phyloP scores from a whole-genome alignment of 441 rosid genomes.

The Mallotus repandus region DNA sequence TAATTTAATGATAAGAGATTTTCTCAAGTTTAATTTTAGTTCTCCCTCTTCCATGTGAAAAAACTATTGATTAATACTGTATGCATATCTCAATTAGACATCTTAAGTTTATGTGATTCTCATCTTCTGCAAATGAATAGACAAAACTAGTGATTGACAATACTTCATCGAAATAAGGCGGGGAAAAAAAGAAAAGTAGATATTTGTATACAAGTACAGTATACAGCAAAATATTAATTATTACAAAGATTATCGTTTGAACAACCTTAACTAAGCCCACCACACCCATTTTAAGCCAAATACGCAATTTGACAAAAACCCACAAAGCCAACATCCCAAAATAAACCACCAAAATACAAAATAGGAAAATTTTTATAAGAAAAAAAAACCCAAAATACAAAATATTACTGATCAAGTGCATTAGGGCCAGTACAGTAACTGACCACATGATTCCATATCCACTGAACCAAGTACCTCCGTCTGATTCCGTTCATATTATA shows the following conservation, averaged over 20 bases:
- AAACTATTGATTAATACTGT: no score
- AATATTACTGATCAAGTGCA: constrained; percentile 67
- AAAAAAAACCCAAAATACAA: background rate
- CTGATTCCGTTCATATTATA: constrained; percentile 84
- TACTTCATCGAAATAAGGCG: constrained; percentile 6
- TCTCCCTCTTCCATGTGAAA: no score
- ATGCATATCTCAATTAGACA: no score
- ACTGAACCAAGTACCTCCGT: constrained; percentile 87
- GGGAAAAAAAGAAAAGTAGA: constrained; percentile 7
- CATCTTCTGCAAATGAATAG: no score
- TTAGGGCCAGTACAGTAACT: constrained; percentile 95
- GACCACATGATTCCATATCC: constrained; percentile 85
- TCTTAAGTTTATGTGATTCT: no score
- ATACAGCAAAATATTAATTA: constrained; percentile 26
- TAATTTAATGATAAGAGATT: no score
- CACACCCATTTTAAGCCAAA: constrained; percentile 23
- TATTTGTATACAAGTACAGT: constrained; percentile 32
- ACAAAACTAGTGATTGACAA: no score
- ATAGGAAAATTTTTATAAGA: background rate
- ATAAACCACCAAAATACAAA: background rate
- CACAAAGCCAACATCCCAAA: background rate
- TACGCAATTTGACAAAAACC: constrained; percentile 20
- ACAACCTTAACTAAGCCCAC: constrained; percentile 34
- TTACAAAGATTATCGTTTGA: constrained; percentile 26
- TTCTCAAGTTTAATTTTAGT: no score